A percentile compares a stretch with the other conserved stretches of the same genome.
phyloP scores from a whole-genome alignment of 768 basidiomycete species.

The Phaffia australis region DNA sequence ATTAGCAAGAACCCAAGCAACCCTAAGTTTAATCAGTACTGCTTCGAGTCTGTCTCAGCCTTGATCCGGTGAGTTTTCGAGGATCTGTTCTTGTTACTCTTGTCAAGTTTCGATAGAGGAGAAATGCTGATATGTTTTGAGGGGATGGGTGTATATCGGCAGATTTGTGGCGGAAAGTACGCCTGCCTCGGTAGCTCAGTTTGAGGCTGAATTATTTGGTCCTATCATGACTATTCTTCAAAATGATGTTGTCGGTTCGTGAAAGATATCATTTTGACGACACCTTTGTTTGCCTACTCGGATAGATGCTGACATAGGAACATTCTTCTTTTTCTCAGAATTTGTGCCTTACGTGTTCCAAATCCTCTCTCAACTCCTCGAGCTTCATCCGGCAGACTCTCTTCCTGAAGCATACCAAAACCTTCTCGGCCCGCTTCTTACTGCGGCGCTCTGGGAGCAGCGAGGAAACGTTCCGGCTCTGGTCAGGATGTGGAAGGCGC shows the following conservation, averaged over 20 bases:
- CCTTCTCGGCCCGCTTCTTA: slow-evolving; percentile 70
- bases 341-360: slow-evolving; percentile 98
- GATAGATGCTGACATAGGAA: not conserved
- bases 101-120: not conserved
- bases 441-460: slow-evolving; percentile 78
- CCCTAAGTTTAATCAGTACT: slow-evolving; percentile 93
- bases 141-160: not conserved
- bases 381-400: slow-evolving; percentile 51
- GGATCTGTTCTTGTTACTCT: too few relatives aligned
- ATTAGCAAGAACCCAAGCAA: slow-evolving; percentile 96
- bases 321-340: slow-evolving; percentile 45
- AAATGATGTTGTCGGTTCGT: slow-evolving; percentile 82
- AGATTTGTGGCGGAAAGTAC: slow-evolving; percentile 73
- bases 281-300: not conserved
- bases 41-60: slow-evolving; percentile 92
- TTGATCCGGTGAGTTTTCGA: slow-evolving; percentile 56
- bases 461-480: slow-evolving; percentile 91
- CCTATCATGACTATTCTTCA: slow-evolving; percentile 80
- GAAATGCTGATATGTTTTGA: not conserved
- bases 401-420: slow-evolving; percentile 66
- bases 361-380: slow-evolving; percentile 88
- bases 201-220: slow-evolving; percentile 71
- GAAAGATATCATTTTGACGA: not conserved
- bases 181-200: slow-evolving; percentile 54
- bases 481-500: slow-evolving; percentile 74